Base-by-base conservation (phyloP, 2,329 filamentous ascomycete species). In the Graphilbum ipis-grandicollis region DNA sequence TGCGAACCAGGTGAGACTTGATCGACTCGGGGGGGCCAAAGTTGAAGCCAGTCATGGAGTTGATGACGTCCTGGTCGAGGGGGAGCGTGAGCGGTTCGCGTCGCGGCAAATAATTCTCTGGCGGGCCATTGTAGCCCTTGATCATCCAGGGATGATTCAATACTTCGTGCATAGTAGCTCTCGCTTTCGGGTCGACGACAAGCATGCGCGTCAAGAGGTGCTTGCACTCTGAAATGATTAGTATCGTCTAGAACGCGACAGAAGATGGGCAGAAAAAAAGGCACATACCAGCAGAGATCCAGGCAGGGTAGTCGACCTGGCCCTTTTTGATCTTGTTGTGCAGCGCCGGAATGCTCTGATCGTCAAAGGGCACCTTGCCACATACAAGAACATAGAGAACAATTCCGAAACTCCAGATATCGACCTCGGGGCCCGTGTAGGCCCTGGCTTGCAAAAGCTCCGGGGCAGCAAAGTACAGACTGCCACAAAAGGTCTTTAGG, bases 311-410 rank as follows among this genome's bases (percentile, higher is more conserved):
- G 54, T 98, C 90, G 15, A 96, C 90, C 35, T 82, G 60, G 26
- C 90, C 90, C 54, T 93, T 93, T 63, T 98, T 98, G 58, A 98
- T 98, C 62, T 98, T 98, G 40, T 88, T 86, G 58, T 98, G 90
- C 34, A 98, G 65, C 44, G 93, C 86, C 26, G 88, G 90, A 85
- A 98, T 98, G 60, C 86, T 94, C 59, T 98, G 90, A 52, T 98
- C 90, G 53, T 98, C 90, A 51, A 98, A 98, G 0, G 90, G 90
- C 4, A 98, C 90, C 56, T 96, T 96, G 36, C 90, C 90, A 52
- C 90, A 96, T 4, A 96, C 90, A 43, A 98, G 60, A 40, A 98
- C 90, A 50, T 96, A 98, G 13, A 98, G 69, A 12, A 98, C 90
- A 48, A 98, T 94, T 18, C 90, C 90, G 57, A 96, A 96, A 60